Evolutionary conservation across 2,329 filamentous ascomycete species (phyloP).

Genomic region (Neopestalotiopsis sp.): DNA sequence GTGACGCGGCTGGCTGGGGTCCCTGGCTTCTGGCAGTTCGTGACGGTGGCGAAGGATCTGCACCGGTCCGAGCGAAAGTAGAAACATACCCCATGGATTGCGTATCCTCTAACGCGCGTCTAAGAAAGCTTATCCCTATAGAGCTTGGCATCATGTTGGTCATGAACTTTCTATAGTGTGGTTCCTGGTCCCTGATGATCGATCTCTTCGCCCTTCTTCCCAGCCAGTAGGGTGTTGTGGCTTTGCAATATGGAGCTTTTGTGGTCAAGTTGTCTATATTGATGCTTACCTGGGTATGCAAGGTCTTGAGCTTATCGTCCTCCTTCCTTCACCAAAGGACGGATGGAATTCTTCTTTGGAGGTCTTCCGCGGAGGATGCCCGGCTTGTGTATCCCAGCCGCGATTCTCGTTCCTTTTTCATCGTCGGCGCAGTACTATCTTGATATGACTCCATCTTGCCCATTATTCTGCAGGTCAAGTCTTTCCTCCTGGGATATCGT

Average conservation of each 20-base stretch:
- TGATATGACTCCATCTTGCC: background rate
- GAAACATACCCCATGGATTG: slow-evolving; percentile 1
- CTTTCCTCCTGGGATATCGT: background rate
- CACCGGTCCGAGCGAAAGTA: background rate
- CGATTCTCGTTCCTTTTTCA: background rate
- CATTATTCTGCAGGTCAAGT: slow-evolving; percentile 1
- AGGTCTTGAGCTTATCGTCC: background rate
- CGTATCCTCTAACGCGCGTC: slow-evolving; percentile 1
- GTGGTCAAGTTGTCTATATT: background rate
- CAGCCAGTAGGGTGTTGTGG: background rate
- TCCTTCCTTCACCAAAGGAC: background rate
- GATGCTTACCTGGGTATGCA: background rate
- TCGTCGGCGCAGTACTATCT: background rate
- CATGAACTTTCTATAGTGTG: background rate
- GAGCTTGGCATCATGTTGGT: background rate
- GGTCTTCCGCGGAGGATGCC: background rate
- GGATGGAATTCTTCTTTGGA: background rate
- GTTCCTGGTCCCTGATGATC: background rate
- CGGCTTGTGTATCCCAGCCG: background rate
- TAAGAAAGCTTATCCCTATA: slow-evolving; percentile 1
- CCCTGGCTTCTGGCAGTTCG: background rate
- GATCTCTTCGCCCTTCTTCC: background rate
- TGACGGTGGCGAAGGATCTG: background rate
- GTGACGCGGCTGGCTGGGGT: background rate
- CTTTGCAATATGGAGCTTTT: background rate